Evolutionary conservation across 441 rosid genomes (phyloP), one percentile per base, ranked within the genome.

Genomic region (Iberis amara): DNA sequence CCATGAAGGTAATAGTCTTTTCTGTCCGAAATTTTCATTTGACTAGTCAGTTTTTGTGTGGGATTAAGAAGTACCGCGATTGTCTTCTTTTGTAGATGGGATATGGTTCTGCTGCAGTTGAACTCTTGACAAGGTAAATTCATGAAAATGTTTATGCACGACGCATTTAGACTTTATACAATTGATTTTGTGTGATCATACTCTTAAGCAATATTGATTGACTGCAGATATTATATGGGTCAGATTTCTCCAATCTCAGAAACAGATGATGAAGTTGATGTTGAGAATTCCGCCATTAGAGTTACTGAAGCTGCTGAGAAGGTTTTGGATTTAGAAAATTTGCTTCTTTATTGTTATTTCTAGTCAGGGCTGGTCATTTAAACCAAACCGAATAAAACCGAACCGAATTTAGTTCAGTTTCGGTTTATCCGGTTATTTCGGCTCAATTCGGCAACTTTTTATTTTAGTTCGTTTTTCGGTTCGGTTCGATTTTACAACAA

Each of bases 41-140:
- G 39, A 26, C 18, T 45, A 33, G 12, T 66, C 48, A 41, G 13
- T n/a, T 13, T 61, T 47, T 42, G 4, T 54, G 57, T 36, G 41
- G 18, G 8, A 11, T 42, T 41, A 60, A 54, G 36, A 40, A 35
- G 41, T 9, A 41, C 55, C 21, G 21, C 21, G 3, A 9, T 36
- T 9, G 9, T 55, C 30, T 9, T 7, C 9, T 47, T 47, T 55
- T 47, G 46, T 47, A 65, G 70, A 65, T 65, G 70, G 70, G 70
- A 53, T 94, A 94, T 68, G 99, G 97, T 54, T 89, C 96, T 68
- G 76, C 76, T 60, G 96, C 99, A 12, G 94, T 94, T 67, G 89
- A 87, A 47, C 84, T 86, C 62, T 74, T 89, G 56, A 61, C 86
- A 36, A 85, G 97, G 99, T 94, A 65, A 72, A 48, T 15, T 52